Base-by-base conservation (phyloP, 2,329 filamentous ascomycete genomes). In the Xylariomycetidae sp. region DNA sequence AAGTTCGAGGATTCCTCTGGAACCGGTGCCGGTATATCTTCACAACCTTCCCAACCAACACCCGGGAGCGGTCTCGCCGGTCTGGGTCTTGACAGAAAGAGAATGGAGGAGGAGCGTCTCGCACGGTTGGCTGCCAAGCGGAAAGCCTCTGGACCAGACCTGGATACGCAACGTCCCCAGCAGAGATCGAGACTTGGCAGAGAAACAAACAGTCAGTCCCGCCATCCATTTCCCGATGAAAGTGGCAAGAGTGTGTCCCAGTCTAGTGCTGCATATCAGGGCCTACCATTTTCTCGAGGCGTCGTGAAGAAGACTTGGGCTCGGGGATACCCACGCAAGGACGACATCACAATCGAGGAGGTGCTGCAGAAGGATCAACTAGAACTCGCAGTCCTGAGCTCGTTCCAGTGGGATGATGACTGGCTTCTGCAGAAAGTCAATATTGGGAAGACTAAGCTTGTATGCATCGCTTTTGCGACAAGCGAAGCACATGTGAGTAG, bases 61-160 rank as follows among this genome's bases (percentile, higher is more conserved):
- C n/a, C n/a, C n/a, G 14, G 12, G 16, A 27, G 31, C 27, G 27
- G 39, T 14, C 40, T 50, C 13, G 19, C 44, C 19, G 65, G 68
- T 0, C 47, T 76, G 4, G 71, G 72, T 4, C 59, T 94, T 1
- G 74, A 95, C 61, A 75, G 89, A 22, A 86, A 80, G 58, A 74
- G 77, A 32, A 92, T 95, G 86, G 90, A 95, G 57, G 69, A 79
- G 49, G 87, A 93, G 54, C 78, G 90, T 25, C 70, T 94, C 10
- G 79, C 76, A 15, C 74, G 89, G 46, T 16, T 29, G 5, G 57
- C 79, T 24, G 69, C 70, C 26, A 85, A 89, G 56, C 72, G 76
- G 22, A 72, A 74, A 54, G 44, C 45, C 8, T 29, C 26, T 16
- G 26, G 13, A 16, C 7, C 44, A 23, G 48, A 45, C 3, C 38